Conservation (phyloP, 2,329 filamentous ascomycete genomes). For the Orbilia quercus region DNA sequence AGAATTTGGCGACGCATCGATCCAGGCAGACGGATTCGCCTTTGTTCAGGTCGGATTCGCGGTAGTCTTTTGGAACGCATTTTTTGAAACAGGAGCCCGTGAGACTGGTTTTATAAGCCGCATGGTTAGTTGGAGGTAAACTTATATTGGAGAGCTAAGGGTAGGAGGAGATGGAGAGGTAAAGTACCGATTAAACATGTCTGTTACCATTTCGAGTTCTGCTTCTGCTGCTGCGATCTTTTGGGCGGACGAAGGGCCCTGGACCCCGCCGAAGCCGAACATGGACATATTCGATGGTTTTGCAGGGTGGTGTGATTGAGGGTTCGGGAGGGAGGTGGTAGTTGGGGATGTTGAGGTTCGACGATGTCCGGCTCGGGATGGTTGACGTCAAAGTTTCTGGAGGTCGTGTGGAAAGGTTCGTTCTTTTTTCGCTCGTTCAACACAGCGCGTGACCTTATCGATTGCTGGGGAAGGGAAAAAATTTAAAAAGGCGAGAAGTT, state of each 20-base stretch:
- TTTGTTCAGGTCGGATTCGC: constrained; percentile 97
- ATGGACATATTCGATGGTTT: constrained; percentile 72
- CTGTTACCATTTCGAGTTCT: constrained; percentile 96
- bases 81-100: constrained; percentile 91
- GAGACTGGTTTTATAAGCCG: constrained; percentile 69
- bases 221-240: constrained; percentile 97
- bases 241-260: constrained; percentile 89
- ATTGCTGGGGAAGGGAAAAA: constrained; percentile 1
- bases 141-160: too few species aligned
- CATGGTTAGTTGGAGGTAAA: constrained; percentile 14
- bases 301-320: constrained; percentile 52
- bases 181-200: constrained; percentile 95
- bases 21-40: constrained; percentile 98
- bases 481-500: constrained; percentile 22
- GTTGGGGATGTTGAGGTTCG: constrained; percentile 14
- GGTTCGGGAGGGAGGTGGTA: constrained; percentile 26
- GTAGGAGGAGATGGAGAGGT: constrained; percentile 37
- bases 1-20: constrained; percentile 97
- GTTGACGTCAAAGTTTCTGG: constrained; percentile 14
- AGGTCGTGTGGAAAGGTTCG: constrained; percentile 40
- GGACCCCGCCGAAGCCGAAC: constrained; percentile 76
- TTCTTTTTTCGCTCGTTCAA: constrained; percentile 18
- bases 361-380: constrained; percentile 12
- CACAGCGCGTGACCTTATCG: constrained; percentile 34
- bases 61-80: constrained; percentile 91